Conservation (phyloP, 1,284 basidiomycete genomes). For the Rhodotorula sp. region DNA sequence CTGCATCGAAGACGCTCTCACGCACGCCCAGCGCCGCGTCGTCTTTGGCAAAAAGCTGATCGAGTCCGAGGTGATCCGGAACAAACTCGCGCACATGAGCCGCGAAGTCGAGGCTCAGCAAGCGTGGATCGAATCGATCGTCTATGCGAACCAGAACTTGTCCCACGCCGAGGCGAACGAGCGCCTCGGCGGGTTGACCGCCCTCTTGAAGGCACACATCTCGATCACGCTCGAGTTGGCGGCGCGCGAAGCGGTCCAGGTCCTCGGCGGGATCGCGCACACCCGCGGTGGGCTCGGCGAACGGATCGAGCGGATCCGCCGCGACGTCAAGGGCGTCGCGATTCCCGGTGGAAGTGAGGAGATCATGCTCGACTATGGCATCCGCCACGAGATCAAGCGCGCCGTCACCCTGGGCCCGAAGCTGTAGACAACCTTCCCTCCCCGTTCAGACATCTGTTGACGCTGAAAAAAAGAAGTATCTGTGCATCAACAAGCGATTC, state of each 20-base stretch:
- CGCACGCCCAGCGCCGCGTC: conserved; percentile 37
- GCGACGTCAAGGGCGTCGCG: conserved; percentile 29
- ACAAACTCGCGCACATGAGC: conserved; percentile 44
- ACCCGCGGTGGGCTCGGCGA: conserved; percentile 43
- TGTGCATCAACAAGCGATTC: too few species aligned
- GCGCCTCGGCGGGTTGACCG: conserved; percentile 43
- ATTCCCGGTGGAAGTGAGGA: conserved; percentile 28
- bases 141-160: conserved; percentile 35
- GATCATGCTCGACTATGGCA: conserved; percentile 41
- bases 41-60: conserved; percentile 41
- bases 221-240: conserved; percentile 39
- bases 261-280: conserved; percentile 43
- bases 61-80: conserved; percentile 43
- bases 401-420: conserved; percentile 13
- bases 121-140: conserved; percentile 37
- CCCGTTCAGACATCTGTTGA: too few species aligned
- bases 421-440: not conserved
- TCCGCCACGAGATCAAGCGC: conserved; percentile 33
- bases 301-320: conserved; percentile 39
- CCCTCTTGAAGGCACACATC: conserved; percentile 45
- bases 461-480: too few species aligned
- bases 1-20: conserved; percentile 39
- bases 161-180: conserved; percentile 28
- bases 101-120: conserved; percentile 40
- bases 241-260: conserved; percentile 43